Evolutionary conservation across 805 yeast genomes (phyloP), one percentile per base, ranked within the genome.

Genomic region (Yarrowia deformans): DNA sequence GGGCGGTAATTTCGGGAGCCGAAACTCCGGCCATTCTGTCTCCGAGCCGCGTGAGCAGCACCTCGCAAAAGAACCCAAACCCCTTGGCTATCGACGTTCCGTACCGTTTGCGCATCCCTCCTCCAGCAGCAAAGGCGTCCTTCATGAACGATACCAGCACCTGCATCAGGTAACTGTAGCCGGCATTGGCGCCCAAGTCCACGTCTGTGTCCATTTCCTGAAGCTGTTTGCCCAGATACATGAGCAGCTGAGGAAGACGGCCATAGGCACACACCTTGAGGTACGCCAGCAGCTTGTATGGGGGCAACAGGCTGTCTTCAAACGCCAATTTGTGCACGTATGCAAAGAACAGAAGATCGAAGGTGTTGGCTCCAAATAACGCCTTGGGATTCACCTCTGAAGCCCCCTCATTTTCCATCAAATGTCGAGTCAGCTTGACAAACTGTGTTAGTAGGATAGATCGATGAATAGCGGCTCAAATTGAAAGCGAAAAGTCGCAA

Each of bases 71-170:
- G n/a, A 52, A 52, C 12, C 61, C 69, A 9, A 52, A 13, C 1
- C 40, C 50, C 14, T 43, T 66, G 40, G 69, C 60, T 9, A 52
- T 66, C 12, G 43, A 32, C 1, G 61, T 50, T 8, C 60, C 61
- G 9, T 52, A 54, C 23, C 61, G 37, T 13, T 63, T 63, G 23
- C 68, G 18, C 68, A 63, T 48, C 1, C 46, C 23, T 19, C 68
- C 68, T 18, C 46, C 56, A 37, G 68, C 13, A 39, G 68, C 43
- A 49, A 48, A 48, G n/a, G 56, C 68, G 16, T 63, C 68, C 23
- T 63, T 63, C 68, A 63, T 63, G 8, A 63, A 63, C 40, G 68
- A 63, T 1, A 63, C 68, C 29, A 63, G 48, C 19, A 49, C 56
- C 18, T 49, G 56, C 16, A 63, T 63, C 46, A 49, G 23, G 13